A percentile compares a stretch with the other conserved stretches of the same genome.
Conservation (phyloP, 495 filamentous ascomycete species). For the Xylaria nigripes region DNA sequence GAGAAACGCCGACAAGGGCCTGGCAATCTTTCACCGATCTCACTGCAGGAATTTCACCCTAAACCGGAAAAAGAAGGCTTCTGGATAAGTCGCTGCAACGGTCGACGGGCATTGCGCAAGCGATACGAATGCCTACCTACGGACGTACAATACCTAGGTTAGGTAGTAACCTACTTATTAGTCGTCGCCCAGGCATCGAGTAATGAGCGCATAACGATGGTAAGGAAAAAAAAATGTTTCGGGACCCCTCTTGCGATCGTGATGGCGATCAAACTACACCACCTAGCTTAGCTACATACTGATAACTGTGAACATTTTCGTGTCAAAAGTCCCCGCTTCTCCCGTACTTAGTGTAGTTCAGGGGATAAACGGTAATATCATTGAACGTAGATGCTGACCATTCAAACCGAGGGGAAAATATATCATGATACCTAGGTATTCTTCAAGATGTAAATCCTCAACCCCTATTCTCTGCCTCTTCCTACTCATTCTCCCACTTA, state of each 20-base stretch:
- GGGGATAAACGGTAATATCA: background rate
- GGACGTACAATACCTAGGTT: too few species aligned
- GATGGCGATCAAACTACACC: background rate
- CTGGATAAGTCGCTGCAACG: constrained; percentile 7
- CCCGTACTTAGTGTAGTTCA: too few species aligned
- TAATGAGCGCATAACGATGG: too few species aligned
- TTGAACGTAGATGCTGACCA: background rate
- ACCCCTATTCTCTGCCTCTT: background rate
- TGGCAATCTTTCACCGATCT: background rate
- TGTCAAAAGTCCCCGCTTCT: background rate
- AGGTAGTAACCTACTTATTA: too few species aligned
- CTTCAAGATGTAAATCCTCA: background rate
- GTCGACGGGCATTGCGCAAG: background rate
- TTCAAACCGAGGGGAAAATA: too few species aligned
- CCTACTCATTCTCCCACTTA: background rate
- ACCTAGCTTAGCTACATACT: background rate
- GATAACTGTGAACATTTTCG: background rate
- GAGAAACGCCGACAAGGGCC: background rate
- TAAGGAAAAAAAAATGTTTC: too few species aligned
- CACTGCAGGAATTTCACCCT: background rate
- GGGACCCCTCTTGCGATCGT: too few species aligned
- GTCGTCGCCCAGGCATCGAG: too few species aligned
- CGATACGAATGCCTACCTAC: background rate
- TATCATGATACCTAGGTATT: too few species aligned
- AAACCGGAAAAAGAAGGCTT: constrained; percentile 10